A percentile compares a stretch with the other conserved stretches of the same genome.
phyloP scores from a whole-genome alignment of 2,329 filamentous ascomycete species.

The Endoconidiophora laricicola region DNA sequence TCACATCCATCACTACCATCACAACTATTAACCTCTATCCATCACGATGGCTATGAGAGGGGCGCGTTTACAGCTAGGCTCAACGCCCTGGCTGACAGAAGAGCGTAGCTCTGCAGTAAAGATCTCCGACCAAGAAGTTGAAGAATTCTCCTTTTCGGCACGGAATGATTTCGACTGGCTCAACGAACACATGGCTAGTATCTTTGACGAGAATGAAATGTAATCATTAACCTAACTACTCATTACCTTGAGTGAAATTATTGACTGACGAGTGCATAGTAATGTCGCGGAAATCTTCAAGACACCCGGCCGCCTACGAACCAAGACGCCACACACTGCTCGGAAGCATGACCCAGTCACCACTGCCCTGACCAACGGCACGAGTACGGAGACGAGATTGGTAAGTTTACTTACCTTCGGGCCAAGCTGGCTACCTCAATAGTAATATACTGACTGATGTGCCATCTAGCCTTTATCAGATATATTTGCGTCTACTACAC shows the following conservation, averaged over 20 bases:
- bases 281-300: conserved; percentile 95
- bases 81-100: conserved; percentile 66
- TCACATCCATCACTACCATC: not conserved
- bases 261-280: conserved; percentile 28
- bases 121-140: conserved; percentile 64
- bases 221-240: conserved; percentile 25
- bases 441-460: not conserved
- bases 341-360: conserved; percentile 38
- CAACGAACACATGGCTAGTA: conserved; percentile 94
- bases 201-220: conserved; percentile 78
- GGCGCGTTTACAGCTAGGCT: conserved; percentile 57
- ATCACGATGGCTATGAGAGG: conserved; percentile 28
- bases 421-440: not conserved
- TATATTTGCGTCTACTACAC: conserved; percentile 36
- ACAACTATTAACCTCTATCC: conserved; percentile 10
- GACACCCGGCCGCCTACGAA: conserved; percentile 67
- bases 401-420: not conserved
- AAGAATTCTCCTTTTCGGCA: conserved; percentile 85
- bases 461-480: conserved; percentile 38
- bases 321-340: conserved; percentile 59
- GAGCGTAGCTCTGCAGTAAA: conserved; percentile 66
- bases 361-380: not conserved
- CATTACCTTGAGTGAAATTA: not conserved
- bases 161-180: conserved; percentile 94
- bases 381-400: not conserved